Conservation (phyloP, 2,329 filamentous ascomycete species). For the Tolypocladium album region DNA sequence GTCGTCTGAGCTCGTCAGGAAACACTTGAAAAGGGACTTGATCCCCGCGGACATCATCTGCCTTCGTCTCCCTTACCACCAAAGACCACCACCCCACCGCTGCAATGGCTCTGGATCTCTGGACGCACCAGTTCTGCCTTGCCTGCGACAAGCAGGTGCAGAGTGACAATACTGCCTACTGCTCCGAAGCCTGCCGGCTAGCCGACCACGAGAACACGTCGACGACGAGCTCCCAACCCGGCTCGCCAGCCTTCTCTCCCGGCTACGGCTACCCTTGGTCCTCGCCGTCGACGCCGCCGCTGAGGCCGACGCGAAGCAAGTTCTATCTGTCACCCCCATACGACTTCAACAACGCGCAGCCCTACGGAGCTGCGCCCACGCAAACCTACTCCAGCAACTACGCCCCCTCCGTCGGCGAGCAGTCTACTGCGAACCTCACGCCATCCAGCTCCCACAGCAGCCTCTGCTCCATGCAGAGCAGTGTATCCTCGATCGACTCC, state of each 20-base stretch:
- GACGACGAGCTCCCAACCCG: slow-evolving; percentile 44
- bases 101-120: slow-evolving; percentile 49
- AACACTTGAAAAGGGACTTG: slow-evolving; percentile 1
- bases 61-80: slow-evolving; percentile 9
- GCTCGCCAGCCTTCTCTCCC: slow-evolving; percentile 40
- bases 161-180: slow-evolving; percentile 73
- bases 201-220: slow-evolving; percentile 73
- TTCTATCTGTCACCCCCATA: slow-evolving; percentile 66
- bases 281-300: slow-evolving; percentile 13
- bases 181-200: slow-evolving; percentile 82
- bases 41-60: slow-evolving; percentile 2
- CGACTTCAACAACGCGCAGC: slow-evolving; percentile 58
- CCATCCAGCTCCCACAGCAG: slow-evolving; percentile 77
- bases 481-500: slow-evolving; percentile 40
- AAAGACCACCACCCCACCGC: slow-evolving; percentile 6
- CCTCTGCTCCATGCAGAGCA: slow-evolving; percentile 67
- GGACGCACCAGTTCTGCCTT: slow-evolving; percentile 89
- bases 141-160: slow-evolving; percentile 73
- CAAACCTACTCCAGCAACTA: slow-evolving; percentile 18
- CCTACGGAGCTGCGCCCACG: slow-evolving; percentile 40
- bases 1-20: background rate
- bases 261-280: slow-evolving; percentile 39
- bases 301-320: slow-evolving; percentile 21
- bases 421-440: slow-evolving; percentile 34
- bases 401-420: slow-evolving; percentile 15